Evolutionary conservation across 257 asterid genomes (phyloP).

Genomic region (Ehretia macrophylla): DNA sequence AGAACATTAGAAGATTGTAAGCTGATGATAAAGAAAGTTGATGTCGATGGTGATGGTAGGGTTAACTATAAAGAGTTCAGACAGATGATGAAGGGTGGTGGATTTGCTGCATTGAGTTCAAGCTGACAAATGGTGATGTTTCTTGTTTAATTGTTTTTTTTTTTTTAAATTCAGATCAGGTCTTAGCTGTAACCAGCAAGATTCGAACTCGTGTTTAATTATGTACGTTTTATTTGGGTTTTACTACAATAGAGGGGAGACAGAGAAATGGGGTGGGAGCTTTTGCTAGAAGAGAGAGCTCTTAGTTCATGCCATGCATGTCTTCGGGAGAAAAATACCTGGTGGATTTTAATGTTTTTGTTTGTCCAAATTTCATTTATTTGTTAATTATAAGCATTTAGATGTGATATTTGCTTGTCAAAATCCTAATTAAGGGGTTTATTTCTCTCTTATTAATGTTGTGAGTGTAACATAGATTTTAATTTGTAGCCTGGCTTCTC

Average conservation of each 20-base stretch:
- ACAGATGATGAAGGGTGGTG: conserved; percentile 50
- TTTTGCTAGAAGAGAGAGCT: background rate
- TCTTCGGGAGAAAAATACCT: background rate
- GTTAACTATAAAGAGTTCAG: conserved; percentile 33
- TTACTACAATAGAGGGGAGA: no score
- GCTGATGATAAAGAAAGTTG: conserved; percentile 36
- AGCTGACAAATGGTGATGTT: background rate
- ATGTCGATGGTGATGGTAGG: conserved; percentile 41
- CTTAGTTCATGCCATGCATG: conserved; percentile 1
- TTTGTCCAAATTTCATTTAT: background rate
- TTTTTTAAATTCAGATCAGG: no score
- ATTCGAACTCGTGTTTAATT: no score
- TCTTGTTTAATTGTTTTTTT: background rate
- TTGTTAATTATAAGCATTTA: conserved; percentile 4
- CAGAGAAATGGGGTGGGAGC: no score
- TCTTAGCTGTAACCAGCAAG: no score
- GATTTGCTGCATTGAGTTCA: conserved; percentile 30
- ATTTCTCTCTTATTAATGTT: background rate
- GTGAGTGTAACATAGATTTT: no score
- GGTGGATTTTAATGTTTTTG: conserved; percentile 2
- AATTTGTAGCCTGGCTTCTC: background rate
- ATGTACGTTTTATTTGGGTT: no score
- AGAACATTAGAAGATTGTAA: conserved; percentile 34
- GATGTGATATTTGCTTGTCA: background rate
- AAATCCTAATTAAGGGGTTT: background rate